Evolutionary conservation across 2,329 filamentous ascomycete species (phyloP).

Genomic region (Cryphonectria parasitica): DNA sequence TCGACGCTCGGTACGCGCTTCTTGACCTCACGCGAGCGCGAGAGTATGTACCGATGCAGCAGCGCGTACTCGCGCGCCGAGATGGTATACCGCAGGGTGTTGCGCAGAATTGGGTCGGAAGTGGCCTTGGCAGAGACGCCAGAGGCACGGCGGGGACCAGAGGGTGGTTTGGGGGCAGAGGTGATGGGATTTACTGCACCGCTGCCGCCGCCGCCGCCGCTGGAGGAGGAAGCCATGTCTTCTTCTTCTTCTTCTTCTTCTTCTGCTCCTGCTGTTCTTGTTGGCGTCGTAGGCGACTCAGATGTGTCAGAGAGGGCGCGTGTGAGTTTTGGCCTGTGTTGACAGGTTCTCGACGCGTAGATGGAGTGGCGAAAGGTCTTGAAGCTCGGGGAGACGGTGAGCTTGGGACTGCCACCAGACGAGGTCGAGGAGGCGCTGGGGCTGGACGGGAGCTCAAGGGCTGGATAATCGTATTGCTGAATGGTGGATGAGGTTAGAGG

Average conservation of each 20-base stretch:
- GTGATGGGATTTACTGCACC: not conserved
- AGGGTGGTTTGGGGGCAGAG: not conserved
- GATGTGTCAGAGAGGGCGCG: not conserved
- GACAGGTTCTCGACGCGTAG: conserved; percentile 24
- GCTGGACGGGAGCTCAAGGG: conserved; percentile 12
- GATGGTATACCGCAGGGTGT: conserved; percentile 85
- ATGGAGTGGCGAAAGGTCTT: conserved; percentile 24
- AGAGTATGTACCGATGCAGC: conserved; percentile 81
- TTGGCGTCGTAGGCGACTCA: not conserved
- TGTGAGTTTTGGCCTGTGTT: not conserved
- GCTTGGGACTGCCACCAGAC: conserved; percentile 23
- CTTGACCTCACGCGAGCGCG: conserved; percentile 65
- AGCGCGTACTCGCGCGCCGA: conserved; percentile 83
- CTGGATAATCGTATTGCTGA: conserved; percentile 23
- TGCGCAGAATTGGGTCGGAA: conserved; percentile 75
- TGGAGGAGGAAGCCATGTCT: conserved; percentile 25
- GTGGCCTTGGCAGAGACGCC: conserved; percentile 35
- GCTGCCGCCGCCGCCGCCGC: conserved; percentile 12
- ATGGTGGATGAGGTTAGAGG: conserved; percentile 25
- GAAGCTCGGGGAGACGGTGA: conserved; percentile 26
- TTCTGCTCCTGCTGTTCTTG: not conserved
- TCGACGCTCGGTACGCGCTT: conserved; percentile 59
- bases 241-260: not conserved
- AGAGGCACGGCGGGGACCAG: conserved; percentile 4
- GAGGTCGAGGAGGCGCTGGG: conserved; percentile 7